These are phyloP conservation scores for Pleurotus tuoliensis DNA, from an alignment of 768 basidiomycete species.

Conservation along the genomic window DNA sequence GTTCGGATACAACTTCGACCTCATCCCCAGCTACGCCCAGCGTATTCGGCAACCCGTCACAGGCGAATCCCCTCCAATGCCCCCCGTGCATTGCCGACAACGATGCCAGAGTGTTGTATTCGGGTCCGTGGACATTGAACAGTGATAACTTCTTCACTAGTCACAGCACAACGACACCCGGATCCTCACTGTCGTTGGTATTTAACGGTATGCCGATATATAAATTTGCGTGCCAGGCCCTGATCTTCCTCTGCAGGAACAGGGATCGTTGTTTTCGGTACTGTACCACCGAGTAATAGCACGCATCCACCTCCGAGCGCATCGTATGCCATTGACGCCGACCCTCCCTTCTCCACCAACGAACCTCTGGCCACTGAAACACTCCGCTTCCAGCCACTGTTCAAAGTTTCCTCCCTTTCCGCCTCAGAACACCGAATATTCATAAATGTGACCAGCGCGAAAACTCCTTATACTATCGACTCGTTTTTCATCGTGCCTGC, in stretches of 20 bases:
- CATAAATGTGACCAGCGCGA: conserved; percentile 32
- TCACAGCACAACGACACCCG: conserved; percentile 28
- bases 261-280: conserved; percentile 42
- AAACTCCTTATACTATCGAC: conserved; percentile 36
- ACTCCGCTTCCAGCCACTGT: conserved; percentile 40
- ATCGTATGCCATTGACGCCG: conserved; percentile 34
- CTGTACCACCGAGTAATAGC: conserved; percentile 35
- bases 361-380: conserved; percentile 28
- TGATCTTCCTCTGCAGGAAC: conserved; percentile 27
- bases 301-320: conserved; percentile 33
- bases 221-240: no score
- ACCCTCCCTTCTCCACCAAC: conserved; percentile 27
- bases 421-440: conserved; percentile 29
- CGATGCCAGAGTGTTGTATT: conserved; percentile 31
- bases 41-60: background rate
- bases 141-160: conserved; percentile 25
- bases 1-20: background rate
- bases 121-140: conserved; percentile 31
- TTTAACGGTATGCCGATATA: conserved; percentile 32
- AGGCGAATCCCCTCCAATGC: conserved; percentile 14
- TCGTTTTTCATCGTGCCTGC: conserved; percentile 34
- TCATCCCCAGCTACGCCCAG: background rate
- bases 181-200: conserved; percentile 27
- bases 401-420: conserved; percentile 25
- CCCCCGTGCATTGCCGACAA: conserved; percentile 27